A percentile compares a stretch with the other conserved stretches of the same genome.
These are phyloP conservation scores for Gryganskiella cystojenkinii DNA, from an alignment of 192 early-diverging fungal species.

Conservation along the genomic window DNA sequence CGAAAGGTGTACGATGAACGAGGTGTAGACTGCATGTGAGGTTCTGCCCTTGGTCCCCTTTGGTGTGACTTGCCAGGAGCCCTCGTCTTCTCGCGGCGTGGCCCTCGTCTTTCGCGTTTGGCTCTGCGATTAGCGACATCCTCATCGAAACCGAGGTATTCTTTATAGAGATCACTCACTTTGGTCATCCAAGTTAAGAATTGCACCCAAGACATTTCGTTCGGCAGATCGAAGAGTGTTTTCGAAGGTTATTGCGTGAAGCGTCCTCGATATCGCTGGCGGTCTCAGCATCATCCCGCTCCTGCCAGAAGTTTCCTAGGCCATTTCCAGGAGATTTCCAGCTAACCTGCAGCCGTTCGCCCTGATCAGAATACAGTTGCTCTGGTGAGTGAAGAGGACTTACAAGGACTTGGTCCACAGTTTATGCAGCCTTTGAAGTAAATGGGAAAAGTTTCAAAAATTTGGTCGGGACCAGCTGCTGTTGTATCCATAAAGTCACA, in stretches of 20 bases:
- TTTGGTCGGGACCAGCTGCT: too few relatives aligned
- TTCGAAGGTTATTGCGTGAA: conserved; percentile 20
- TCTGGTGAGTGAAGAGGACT: conserved; percentile 23
- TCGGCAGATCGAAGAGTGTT: conserved; percentile 28
- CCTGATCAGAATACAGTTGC: conserved; percentile 20
- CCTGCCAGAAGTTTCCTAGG: conserved; percentile 27
- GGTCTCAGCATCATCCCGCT: conserved; percentile 16
- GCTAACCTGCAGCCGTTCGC: conserved; percentile 5
- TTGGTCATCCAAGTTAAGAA: conserved; percentile 23
- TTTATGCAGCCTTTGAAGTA: conserved; percentile 16
- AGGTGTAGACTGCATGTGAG: too few relatives aligned
- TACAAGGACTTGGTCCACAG: conserved; percentile 12
- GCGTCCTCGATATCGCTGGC: conserved; percentile 25
- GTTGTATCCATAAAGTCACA: too few relatives aligned
- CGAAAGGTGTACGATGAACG: too few relatives aligned
- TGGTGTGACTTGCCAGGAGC: too few relatives aligned
- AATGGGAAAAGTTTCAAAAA: too few relatives aligned
- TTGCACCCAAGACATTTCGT: conserved; percentile 24
- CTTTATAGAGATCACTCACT: too few relatives aligned
- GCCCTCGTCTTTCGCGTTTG: too few relatives aligned
- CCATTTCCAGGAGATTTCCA: conserved; percentile 25
- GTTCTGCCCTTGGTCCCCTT: too few relatives aligned
- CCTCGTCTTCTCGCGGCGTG: too few relatives aligned
- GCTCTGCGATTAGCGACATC: too few relatives aligned
- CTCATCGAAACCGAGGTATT: too few relatives aligned